phyloP scores from a whole-genome alignment of 306 rosid genomes.

The Pterocarpus macrocarpus region DNA sequence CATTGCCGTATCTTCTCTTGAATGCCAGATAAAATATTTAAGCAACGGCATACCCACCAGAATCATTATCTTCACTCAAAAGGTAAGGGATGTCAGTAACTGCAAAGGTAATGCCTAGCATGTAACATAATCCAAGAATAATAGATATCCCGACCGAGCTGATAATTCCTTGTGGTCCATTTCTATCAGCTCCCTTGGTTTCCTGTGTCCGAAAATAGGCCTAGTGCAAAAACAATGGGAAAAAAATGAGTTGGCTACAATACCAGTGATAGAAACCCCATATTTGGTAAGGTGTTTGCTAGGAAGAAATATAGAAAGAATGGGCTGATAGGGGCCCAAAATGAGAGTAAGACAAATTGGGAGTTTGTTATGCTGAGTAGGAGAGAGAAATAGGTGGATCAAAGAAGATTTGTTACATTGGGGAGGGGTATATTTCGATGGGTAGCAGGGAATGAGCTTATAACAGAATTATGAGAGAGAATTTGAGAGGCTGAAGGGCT shows the following conservation, averaged over 20 bases:
- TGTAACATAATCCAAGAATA: constrained; percentile 88
- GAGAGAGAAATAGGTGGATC: no score
- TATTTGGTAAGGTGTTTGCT: no score
- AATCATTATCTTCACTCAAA: constrained; percentile 76
- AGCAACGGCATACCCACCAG: constrained; percentile 98
- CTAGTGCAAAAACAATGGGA: not conserved
- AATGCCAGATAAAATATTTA: constrained; percentile 84
- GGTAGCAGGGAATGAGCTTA: no score
- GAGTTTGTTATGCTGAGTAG: no score
- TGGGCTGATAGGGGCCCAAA: no score
- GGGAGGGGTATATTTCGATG: no score
- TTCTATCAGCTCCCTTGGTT: constrained; percentile 85
- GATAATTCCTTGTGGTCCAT: constrained; percentile 96
- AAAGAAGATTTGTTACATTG: no score
- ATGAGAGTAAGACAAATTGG: no score
- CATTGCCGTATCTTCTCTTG: constrained; percentile 88
- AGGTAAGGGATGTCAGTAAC: constrained; percentile 81
- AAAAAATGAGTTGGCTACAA: not conserved
- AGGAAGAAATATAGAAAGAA: no score
- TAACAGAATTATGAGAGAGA: no score
- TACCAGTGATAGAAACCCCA: constrained; percentile 96
- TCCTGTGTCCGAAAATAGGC: constrained; percentile 78
- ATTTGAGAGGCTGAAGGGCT: no score
- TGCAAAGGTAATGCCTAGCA: constrained; percentile 91
- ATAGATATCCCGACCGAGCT: constrained; percentile 90